These are phyloP conservation scores for Fagopyrum esculentum DNA, from an alignment of 148 eudicot genomes.

Conservation along the genomic window DNA sequence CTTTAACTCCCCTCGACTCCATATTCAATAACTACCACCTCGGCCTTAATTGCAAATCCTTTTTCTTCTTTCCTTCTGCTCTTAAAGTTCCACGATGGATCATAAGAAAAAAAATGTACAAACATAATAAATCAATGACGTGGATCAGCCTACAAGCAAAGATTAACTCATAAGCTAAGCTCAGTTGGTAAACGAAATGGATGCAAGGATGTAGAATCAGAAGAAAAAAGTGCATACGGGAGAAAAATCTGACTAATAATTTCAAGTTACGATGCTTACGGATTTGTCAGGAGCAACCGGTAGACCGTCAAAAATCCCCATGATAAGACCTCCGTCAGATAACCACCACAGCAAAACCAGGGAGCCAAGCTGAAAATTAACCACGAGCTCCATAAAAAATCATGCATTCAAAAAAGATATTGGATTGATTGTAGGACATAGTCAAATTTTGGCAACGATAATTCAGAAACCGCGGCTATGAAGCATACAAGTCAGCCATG, in stretches of 20 bases:
- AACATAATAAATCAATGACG: neutral
- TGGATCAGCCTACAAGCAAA: neutral
- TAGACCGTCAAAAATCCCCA: conserved; percentile 90
- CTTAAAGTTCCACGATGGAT: neutral
- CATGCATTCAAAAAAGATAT: neutral
- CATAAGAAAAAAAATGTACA: neutral
- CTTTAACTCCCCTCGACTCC: neutral
- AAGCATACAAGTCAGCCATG: conserved; percentile 2
- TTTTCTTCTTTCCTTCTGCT: neutral
- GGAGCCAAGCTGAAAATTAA: neutral
- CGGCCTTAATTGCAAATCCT: neutral
- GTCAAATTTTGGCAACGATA: neutral
- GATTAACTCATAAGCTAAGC: neutral
- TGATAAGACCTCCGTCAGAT: conserved; percentile 17
- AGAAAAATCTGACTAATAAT: neutral
- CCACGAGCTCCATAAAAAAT: neutral
- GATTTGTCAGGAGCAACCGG: conserved; percentile 84
- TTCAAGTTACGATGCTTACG: conserved; percentile 30
- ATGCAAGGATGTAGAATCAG: neutral
- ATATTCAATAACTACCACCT: neutral
- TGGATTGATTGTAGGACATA: neutral
- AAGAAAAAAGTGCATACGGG: neutral
- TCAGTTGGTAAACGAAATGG: neutral
- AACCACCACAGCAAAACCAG: neutral
- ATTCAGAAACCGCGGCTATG: conserved; percentile 2